Conservation (phyloP, 2,329 filamentous ascomycete genomes). For the Fusarium robinianum region DNA sequence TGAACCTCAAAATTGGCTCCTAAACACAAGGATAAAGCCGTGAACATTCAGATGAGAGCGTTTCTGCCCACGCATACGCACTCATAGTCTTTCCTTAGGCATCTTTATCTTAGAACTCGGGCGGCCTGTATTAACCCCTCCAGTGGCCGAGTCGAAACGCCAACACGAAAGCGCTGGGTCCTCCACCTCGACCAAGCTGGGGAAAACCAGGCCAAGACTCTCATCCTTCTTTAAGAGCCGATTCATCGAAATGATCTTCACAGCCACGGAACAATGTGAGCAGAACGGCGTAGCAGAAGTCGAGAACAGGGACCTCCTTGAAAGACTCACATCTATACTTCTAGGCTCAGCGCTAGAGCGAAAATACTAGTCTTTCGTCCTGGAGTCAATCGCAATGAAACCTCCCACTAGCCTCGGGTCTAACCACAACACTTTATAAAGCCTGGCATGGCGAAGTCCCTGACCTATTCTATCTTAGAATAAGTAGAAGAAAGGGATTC, state of each 20-base stretch:
- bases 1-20: no score
- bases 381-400: neutral
- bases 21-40: no score
- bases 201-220: neutral
- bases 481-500: neutral
- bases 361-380: neutral
- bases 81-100: no score
- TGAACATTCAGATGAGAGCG: no score
- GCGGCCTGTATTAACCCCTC: neutral
- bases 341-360: neutral
- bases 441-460: neutral
- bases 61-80: no score
- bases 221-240: neutral
- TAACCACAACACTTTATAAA: neutral
- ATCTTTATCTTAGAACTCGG: no score
- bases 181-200: constrained; percentile 1
- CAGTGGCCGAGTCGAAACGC: neutral
- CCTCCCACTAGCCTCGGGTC: neutral
- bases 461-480: constrained; percentile 1
- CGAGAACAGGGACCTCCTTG: neutral
- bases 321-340: neutral
- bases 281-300: neutral
- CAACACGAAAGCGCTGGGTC: neutral
- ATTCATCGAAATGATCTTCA: neutral
- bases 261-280: neutral